phyloP scores from a whole-genome alignment of 139 green algal species.

The Haematococcus lacustris region DNA sequence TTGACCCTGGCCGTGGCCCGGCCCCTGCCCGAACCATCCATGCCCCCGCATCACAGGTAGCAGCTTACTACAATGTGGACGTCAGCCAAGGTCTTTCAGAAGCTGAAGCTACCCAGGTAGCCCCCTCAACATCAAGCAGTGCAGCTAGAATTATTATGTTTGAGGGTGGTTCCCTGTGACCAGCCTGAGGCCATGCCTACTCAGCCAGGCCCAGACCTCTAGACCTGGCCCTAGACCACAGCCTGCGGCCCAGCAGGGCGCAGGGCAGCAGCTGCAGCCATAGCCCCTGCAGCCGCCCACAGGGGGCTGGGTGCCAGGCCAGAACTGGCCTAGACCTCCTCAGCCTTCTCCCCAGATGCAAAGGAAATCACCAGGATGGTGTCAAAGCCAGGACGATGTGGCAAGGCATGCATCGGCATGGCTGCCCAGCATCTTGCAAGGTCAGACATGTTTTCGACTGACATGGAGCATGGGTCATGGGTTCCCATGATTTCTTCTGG shows the following conservation, averaged over 20 bases:
- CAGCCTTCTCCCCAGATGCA: too few species aligned
- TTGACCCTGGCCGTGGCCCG: too few species aligned
- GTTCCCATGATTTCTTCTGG: background rate
- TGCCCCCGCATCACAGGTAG: too few species aligned
- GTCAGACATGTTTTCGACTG: background rate
- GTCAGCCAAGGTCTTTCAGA: slow-evolving; percentile 36
- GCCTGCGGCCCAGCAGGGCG: too few species aligned
- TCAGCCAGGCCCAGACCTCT: too few species aligned
- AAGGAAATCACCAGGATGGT: too few species aligned
- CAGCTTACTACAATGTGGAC: slow-evolving; percentile 44
- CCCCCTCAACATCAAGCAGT: background rate
- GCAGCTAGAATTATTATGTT: background rate
- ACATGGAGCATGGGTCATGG: background rate
- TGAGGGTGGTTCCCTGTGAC: background rate
- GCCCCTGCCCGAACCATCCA: too few species aligned
- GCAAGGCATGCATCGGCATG: background rate
- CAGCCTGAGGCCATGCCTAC: background rate
- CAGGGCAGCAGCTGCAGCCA: too few species aligned
- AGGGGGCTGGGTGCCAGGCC: background rate
- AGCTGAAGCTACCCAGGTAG: slow-evolving; percentile 37
- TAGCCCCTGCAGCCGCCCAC: background rate
- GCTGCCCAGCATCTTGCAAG: background rate
- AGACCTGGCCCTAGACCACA: too few species aligned
- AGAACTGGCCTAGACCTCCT: background rate
- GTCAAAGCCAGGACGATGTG: background rate